Base-by-base conservation (phyloP, 805 yeast genomes). In the Saccharomycopsis babjevae region DNA sequence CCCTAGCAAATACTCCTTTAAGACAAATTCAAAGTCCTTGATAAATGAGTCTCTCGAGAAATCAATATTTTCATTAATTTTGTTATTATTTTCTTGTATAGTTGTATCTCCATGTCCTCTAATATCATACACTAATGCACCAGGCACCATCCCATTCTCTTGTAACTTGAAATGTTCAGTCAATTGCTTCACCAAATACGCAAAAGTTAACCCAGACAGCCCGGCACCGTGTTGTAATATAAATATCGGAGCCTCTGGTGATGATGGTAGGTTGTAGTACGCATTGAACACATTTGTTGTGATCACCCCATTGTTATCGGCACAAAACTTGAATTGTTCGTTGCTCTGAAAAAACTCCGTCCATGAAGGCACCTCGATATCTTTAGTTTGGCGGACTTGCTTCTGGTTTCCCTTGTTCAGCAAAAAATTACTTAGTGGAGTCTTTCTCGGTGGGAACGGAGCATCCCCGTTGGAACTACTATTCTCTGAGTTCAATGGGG, bases 201-300 rank as follows among this genome's bases (percentile, higher is more conserved):
- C 88, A 74, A 88, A 94, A 1, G 97, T 79, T 73, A 89, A 74
- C 0, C 87, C 90, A 1, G 89, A 82, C 0, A 97, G 91, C 0
- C 98, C 99, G 0, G 97, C 97, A 1, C 99, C 99, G 71, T 94
- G 99, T 65, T 89, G 94, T 66, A 85, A 83, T 1, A 94, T 73
- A 66, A 88, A 83, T 1, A 90, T 67, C 0, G 96, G 90, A 0
- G 76, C 69, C 0, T 68, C 67, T 0, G 67, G 63, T 0, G 66
- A 59, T 7, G 66, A 62, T 0, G 96, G 92, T 0, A 82, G 76
- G 8, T 75, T 74, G 66, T 77, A 88, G 69, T 84, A 88, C 0
- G 83, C 80, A 62, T 84, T 81, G 68, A 84, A 81, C 40, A 6
- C 61, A 13, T 46, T 46, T 15, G 28, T 5, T 10, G 30, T 55